phyloP scores from a whole-genome alignment of 2,329 filamentous ascomycete genomes.

The Exophiala calicioides region DNA sequence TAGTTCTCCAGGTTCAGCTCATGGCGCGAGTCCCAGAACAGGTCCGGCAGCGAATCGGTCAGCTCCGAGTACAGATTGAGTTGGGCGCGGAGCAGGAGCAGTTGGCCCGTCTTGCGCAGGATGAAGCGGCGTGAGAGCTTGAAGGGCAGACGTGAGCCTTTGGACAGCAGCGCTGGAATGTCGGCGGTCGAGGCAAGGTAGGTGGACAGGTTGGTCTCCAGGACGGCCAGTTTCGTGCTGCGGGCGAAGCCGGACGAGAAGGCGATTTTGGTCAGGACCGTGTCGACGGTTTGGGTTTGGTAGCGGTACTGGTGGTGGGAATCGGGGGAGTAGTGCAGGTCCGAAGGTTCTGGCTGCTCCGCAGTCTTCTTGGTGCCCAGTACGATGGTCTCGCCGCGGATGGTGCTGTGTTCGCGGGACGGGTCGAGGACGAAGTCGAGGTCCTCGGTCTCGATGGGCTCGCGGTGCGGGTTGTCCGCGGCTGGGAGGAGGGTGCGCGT shows the following conservation, averaged over 20 bases:
- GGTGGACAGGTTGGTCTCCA: conserved; percentile 76
- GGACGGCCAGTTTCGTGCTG: conserved; percentile 88
- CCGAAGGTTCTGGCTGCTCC: conserved; percentile 28
- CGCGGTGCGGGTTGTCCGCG: conserved; percentile 71
- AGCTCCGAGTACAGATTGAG: conserved; percentile 96
- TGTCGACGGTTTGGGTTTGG: conserved; percentile 49
- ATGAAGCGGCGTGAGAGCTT: conserved; percentile 69
- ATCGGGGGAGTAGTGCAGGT: too few species aligned
- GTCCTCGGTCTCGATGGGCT: conserved; percentile 79
- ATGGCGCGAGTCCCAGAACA: conserved; percentile 92
- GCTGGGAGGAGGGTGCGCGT: conserved; percentile 73
- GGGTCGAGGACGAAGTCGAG: conserved; percentile 82
- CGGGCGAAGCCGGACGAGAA: conserved; percentile 93
- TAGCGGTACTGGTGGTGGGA: too few species aligned
- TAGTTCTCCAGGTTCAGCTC: conserved; percentile 90
- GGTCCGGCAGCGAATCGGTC: conserved; percentile 89
- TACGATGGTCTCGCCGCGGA: conserved; percentile 85
- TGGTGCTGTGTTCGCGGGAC: conserved; percentile 69
- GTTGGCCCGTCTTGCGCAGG: conserved; percentile 87
- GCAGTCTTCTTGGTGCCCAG: conserved; percentile 68
- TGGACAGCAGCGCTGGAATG: conserved; percentile 76
- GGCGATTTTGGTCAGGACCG: conserved; percentile 86
- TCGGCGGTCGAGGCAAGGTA: conserved; percentile 85
- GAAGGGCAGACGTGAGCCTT: conserved; percentile 64
- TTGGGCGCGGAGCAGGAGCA: conserved; percentile 84